Evolutionary conservation across 306 rosid species (phyloP).

Genomic region (Lablab purpureus): DNA sequence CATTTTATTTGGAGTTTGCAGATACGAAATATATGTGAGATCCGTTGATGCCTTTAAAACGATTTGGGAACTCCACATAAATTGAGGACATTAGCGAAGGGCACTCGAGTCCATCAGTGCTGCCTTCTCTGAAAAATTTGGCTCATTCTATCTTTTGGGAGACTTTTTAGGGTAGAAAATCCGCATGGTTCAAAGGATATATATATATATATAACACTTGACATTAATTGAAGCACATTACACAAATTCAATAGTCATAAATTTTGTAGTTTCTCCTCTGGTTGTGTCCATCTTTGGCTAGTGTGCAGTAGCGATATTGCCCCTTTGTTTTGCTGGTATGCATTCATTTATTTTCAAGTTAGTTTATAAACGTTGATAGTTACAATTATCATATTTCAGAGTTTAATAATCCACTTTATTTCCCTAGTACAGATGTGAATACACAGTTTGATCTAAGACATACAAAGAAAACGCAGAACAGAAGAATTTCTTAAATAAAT

Average conservation of each 20-base stretch:
- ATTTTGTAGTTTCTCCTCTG: background rate
- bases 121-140: background rate
- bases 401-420: conserved; percentile 12
- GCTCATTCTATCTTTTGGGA: background rate
- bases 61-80: background rate
- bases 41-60: background rate
- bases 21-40: background rate
- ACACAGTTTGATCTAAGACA: background rate
- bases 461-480: background rate
- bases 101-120: background rate
- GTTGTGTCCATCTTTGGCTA: background rate
- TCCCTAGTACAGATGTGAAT: background rate
- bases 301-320: too few relatives aligned
- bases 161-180: background rate
- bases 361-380: background rate
- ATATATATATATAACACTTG: background rate
- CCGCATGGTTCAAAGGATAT: background rate
- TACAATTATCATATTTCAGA: background rate
- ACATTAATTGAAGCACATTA: background rate
- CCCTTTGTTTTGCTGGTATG: background rate
- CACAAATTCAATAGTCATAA: background rate
- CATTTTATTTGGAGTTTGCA: background rate
- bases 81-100: background rate
- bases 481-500: background rate
- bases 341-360: too few relatives aligned